phyloP scores from a whole-genome alignment of 345 rosid genomes.

The Moringa oleifera region DNA sequence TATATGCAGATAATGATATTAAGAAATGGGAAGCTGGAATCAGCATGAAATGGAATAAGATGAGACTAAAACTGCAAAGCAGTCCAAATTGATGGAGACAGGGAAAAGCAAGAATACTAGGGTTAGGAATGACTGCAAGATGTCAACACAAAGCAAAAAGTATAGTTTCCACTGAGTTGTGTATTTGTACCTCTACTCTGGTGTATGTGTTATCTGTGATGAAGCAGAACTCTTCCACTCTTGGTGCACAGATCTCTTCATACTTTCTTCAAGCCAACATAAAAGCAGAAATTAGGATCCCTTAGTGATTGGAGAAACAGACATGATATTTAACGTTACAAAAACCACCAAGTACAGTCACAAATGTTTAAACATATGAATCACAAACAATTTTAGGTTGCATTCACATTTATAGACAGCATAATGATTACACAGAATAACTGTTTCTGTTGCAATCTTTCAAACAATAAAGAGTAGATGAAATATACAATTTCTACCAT shows the following conservation, averaged over 20 bases:
- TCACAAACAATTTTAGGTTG: background rate
- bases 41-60: conserved; percentile 2
- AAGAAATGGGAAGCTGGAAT: background rate
- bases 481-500: no score
- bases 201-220: conserved; percentile 91
- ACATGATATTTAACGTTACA: background rate
- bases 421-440: background rate
- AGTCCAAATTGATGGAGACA: conserved; percentile 4
- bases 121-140: background rate
- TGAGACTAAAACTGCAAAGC: background rate
- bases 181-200: conserved; percentile 56
- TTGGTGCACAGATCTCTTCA: conserved; percentile 85
- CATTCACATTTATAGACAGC: no score
- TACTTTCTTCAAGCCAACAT: conserved; percentile 57
- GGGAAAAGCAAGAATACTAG: background rate
- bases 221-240: conserved; percentile 85
- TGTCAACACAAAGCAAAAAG: background rate
- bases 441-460: background rate
- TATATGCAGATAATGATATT: background rate
- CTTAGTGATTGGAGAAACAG: conserved; percentile 9
- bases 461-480: no score
- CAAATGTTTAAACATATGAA: background rate
- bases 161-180: background rate
- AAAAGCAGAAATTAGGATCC: conserved; percentile 19
- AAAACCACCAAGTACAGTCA: background rate